Conservation (phyloP, 257 asterid genomes). For the Gynochthodes officinalis region DNA sequence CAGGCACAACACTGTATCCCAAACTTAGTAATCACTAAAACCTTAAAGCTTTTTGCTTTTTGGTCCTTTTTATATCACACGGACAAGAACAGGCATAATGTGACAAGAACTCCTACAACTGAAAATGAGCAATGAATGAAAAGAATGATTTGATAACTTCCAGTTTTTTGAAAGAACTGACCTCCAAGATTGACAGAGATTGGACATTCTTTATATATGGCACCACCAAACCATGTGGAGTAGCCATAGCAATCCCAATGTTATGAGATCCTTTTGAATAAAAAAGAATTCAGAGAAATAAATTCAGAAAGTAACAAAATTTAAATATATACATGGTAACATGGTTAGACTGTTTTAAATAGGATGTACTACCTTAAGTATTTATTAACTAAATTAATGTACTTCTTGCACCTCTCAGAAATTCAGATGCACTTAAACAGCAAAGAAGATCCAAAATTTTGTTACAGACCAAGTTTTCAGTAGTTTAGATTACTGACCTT, state of each 20-base stretch:
- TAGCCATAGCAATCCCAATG: constrained; percentile 97
- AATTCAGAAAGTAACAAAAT: not conserved
- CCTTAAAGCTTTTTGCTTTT: not conserved
- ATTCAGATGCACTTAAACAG: not conserved
- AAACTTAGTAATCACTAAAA: not conserved
- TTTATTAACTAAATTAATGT: not conserved
- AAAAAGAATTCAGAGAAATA: not conserved
- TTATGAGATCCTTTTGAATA: constrained; percentile 69
- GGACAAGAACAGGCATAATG: no score
- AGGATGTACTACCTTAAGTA: not conserved
- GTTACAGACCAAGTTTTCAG: not conserved
- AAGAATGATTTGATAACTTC: not conserved
- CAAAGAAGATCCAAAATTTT: not conserved
- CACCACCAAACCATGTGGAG: constrained; percentile 89
- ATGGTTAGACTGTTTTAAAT: not conserved
- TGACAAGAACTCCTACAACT: not conserved
- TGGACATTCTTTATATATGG: constrained; percentile 95
- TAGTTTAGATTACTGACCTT: constrained; percentile 45
- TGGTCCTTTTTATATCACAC: not conserved
- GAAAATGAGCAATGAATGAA: not conserved
- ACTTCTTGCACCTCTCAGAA: not conserved
- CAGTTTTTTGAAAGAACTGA: constrained; percentile 20
- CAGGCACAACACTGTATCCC: not conserved
- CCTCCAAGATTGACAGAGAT: constrained; percentile 81
- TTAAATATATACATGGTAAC: not conserved